Evolutionary conservation across 352 stramenopile genomes (phyloP).

Genomic region (Pythium plurisporium): DNA sequence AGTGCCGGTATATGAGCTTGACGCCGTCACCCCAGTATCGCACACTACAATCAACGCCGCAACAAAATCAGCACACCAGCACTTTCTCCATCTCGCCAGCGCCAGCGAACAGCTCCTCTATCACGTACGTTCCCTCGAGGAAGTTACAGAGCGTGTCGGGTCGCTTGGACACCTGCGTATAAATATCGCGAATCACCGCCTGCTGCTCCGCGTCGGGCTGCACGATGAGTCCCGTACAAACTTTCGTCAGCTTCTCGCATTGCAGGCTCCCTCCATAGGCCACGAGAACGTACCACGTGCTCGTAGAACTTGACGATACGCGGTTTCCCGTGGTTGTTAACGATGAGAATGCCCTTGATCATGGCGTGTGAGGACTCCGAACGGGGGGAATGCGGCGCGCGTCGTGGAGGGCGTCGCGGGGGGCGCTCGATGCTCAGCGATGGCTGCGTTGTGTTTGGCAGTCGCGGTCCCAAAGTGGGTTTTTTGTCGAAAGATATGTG

Average conservation of each 20-base stretch:
- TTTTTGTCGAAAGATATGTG: slow-evolving; percentile 27
- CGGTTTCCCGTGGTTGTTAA: slow-evolving; percentile 99
- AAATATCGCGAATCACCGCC: slow-evolving; percentile 97
- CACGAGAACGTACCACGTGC: slow-evolving; percentile 85
- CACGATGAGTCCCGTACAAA: background rate
- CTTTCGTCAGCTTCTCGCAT: background rate
- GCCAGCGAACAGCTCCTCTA: background rate
- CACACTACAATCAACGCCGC: slow-evolving; percentile 33
- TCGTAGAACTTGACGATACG: slow-evolving; percentile 99
- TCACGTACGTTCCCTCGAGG: slow-evolving; percentile 91
- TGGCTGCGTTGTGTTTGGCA: background rate
- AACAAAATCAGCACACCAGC: background rate
- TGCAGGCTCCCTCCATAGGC: background rate
- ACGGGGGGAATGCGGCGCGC: too few species aligned
- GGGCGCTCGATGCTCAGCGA: background rate
- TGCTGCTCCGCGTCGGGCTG: slow-evolving; percentile 96
- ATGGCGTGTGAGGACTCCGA: slow-evolving; percentile 61
- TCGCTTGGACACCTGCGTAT: slow-evolving; percentile 97
- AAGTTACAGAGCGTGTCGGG: slow-evolving; percentile 99
- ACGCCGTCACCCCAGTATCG: slow-evolving; percentile 95
- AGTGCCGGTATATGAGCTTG: slow-evolving; percentile 99
- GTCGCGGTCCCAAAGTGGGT: background rate
- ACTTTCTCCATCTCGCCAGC: background rate
- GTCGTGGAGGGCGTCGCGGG: too few species aligned
- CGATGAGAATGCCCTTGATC: slow-evolving; percentile 99